These are phyloP conservation scores for Cercospora berteroae DNA, from an alignment of 2,329 filamentous ascomycete species.

Conservation along the genomic window DNA sequence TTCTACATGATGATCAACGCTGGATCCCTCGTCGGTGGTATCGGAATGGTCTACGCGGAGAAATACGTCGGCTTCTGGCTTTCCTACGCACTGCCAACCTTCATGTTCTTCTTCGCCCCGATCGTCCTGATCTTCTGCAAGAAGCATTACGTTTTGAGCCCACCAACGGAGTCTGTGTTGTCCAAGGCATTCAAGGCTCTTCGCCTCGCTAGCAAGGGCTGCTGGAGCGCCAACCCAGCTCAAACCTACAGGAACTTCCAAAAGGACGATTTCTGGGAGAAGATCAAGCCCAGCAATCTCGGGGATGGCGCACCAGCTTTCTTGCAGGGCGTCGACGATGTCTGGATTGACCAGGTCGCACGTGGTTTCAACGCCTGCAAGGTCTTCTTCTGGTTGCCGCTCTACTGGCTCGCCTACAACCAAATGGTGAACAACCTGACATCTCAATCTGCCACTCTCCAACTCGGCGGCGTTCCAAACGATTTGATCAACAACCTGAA, in stretches of 20 bases:
- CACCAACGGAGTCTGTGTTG: conserved; percentile 67
- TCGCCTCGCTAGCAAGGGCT: conserved; percentile 56
- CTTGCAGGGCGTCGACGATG: conserved; percentile 76
- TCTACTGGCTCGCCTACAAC: conserved; percentile 61
- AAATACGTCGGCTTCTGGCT: conserved; percentile 64
- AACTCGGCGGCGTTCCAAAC: conserved; percentile 48
- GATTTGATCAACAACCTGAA: conserved; percentile 45
- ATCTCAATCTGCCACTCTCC: conserved; percentile 45
- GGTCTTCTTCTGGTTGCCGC: conserved; percentile 57
- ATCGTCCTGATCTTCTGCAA: conserved; percentile 50
- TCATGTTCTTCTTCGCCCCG: conserved; percentile 64
- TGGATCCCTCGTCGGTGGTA: conserved; percentile 60
- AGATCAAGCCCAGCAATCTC: conserved; percentile 65
- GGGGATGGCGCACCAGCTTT: conserved; percentile 59
- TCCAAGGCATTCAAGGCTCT: conserved; percentile 65
- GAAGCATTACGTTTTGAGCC: conserved; percentile 56
- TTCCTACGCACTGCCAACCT: conserved; percentile 61
- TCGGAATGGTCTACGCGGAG: conserved; percentile 68
- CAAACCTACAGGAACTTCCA: conserved; percentile 59
- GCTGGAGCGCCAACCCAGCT: conserved; percentile 60
- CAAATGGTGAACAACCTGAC: conserved; percentile 52
- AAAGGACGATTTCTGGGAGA: conserved; percentile 59
- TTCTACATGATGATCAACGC: conserved; percentile 74
- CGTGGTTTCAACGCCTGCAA: conserved; percentile 65
- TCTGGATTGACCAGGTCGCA: conserved; percentile 75